phyloP scores from a whole-genome alignment of 441 rosid species.

The Populus hybrid region DNA sequence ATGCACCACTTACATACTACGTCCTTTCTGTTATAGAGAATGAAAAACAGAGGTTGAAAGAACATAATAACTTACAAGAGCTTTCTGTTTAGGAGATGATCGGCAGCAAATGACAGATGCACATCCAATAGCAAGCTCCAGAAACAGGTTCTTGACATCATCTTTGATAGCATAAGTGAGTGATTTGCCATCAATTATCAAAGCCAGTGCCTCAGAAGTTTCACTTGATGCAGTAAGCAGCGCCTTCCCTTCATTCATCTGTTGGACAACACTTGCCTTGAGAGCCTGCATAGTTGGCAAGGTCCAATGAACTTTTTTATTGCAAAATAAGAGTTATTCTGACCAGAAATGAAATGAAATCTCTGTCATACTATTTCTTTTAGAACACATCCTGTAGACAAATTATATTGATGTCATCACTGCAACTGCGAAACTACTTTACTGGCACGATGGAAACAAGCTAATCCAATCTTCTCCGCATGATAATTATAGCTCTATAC shows the following conservation, averaged over 20 bases:
- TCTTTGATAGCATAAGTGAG: constrained; percentile 75
- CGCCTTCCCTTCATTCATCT: constrained; percentile 53
- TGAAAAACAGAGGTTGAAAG: background rate
- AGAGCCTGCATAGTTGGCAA: constrained; percentile 45
- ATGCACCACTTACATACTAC: background rate
- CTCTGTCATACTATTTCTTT: background rate
- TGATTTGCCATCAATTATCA: constrained; percentile 89
- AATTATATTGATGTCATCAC: background rate
- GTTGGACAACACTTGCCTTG: constrained; percentile 54
- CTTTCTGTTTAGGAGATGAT: constrained; percentile 97
- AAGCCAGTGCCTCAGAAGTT: constrained; percentile 63
- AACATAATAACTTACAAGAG: constrained; percentile 55
- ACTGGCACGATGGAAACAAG: background rate
- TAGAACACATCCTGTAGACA: background rate
- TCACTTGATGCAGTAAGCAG: constrained; percentile 47
- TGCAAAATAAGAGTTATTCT: background rate
- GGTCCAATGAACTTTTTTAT: constrained; percentile 9
- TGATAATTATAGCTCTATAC: background rate
- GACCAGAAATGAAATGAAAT: background rate
- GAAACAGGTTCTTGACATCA: constrained; percentile 60
- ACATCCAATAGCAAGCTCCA: constrained; percentile 86
- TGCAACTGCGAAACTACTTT: background rate
- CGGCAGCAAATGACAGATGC: constrained; percentile 99
- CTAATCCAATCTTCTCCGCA: background rate
- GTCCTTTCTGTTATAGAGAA: background rate